Evolutionary conservation across 1,284 basidiomycete genomes (phyloP), one percentile per base, ranked within the genome.

Genomic region (Trichosporon faecale): DNA sequence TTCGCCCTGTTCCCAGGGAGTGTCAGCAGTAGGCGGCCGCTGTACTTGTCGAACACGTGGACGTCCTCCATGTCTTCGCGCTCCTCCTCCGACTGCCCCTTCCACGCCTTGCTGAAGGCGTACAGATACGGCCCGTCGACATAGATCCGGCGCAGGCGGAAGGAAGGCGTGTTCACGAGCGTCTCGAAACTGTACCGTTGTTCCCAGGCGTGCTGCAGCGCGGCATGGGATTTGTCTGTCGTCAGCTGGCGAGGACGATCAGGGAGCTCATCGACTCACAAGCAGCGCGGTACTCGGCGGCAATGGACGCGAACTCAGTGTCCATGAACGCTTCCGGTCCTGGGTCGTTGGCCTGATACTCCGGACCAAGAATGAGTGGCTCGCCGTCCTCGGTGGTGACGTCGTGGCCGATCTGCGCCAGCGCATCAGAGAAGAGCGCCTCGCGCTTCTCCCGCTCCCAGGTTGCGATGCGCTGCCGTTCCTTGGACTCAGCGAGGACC

Each of bases 211-310:
- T 16, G 14, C 52, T 60, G 25, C n/a, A 68, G 37, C 25, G 55
- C 5, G 8, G 60, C 16, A 35, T 68, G 63, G 1, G 33, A 64
- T 5, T 64, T 25, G 23, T 29, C 66, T 67, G 37, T 3, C 4
- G 23, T 46, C 12, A 40, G 31, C 31, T 29, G 27, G 23, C 3
- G 11, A 18, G 16, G 27, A 37, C 23, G 23, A 27, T 9, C 31
- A 63, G 7, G 25, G 5, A 14, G 29, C n/a, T 16, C 14, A 11
- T 16, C 16, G 3, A 66, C 63, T 76, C 76, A 66, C 66, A 37
- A 7, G 33, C 65, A n/a, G 16, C 18, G 25, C 66, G 66, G 52
- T 65, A 65, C 29, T 31, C 37, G 16, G 27, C 64, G 0, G 64
- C 29, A 1, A 5, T 70, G 35, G 57, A 31, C 1, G 27, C 3